These are phyloP conservation scores for Fusarium sp. DNA, from an alignment of 2,329 filamentous ascomycete species.

Conservation along the genomic window DNA sequence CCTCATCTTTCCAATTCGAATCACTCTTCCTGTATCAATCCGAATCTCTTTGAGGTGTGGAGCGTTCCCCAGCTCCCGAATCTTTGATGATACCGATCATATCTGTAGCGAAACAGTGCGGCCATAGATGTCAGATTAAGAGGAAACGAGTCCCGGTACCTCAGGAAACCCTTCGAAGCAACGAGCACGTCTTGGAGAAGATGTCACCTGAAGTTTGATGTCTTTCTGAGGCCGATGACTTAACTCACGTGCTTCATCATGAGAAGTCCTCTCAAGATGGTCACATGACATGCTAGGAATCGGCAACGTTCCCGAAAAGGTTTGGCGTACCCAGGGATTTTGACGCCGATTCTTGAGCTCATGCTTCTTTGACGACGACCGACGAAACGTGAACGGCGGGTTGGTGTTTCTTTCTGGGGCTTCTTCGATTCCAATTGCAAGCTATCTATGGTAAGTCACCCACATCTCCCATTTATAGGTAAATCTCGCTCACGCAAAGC, in stretches of 20 bases:
- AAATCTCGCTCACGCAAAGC: slow-evolving; percentile 6
- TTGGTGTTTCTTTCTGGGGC: slow-evolving; percentile 9
- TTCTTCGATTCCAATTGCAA: neutral
- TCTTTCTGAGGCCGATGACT: neutral
- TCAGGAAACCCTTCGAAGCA: neutral
- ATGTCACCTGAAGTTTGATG: neutral
- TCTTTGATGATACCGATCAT: neutral
- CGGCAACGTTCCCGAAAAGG: neutral
- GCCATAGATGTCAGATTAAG: neutral
- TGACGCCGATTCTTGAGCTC: slow-evolving; percentile 20
- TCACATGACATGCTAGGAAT: slow-evolving; percentile 12
- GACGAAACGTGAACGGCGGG: slow-evolving; percentile 25
- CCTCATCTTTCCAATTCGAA: neutral
- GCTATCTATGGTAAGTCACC: neutral
- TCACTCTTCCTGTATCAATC: neutral
- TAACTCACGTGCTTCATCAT: neutral
- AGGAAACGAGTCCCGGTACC: neutral
- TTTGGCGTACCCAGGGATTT: slow-evolving; percentile 29
- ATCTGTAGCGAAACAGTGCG: neutral
- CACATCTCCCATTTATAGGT: neutral
- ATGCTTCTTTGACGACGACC: slow-evolving; percentile 27
- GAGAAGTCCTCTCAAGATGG: neutral
- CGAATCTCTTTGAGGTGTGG: neutral
- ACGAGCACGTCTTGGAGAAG: neutral
- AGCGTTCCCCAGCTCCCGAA: neutral